Evolutionary conservation across 2,329 filamentous ascomycete genomes (phyloP), one percentile per base, ranked within the genome.

Genomic region (Curvularia sp.): DNA sequence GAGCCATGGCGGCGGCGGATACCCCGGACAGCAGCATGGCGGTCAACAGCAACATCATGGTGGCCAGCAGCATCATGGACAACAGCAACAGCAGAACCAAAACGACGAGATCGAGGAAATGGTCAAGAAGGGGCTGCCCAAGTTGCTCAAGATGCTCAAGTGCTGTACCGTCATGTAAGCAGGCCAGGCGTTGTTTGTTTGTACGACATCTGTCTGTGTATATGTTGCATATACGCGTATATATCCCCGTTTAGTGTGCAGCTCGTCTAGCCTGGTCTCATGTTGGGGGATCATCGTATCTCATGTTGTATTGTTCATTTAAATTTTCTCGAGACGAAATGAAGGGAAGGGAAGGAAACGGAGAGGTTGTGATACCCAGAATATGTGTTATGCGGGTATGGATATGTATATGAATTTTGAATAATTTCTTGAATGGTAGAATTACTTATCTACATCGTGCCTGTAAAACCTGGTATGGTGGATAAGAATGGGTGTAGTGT

Each of bases 111-210:
- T 86, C 52, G 86, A 85, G 66, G 80, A 89, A 67, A 69, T 87
- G 64, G 83, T 88, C 63, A 85, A 85, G 74, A 86, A 86, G 74
- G 72, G 86, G 31, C 71, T 91, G 66, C 84, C 85, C 7, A 85
- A 81, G 74, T 71, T 91, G 35, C 70, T 90, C 63, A 84, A 82
- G 70, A 88, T 88, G 78, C 74, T 92, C 74, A 78, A 81, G 41
- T 93, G 90, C 78, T 93, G 90, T 80, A 80, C 86, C 39, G 85
- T 94, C 69, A 93, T 93, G 90, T 94, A 63, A 61, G 13, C 30
- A 12, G 4, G 30, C 9, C 20, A 43, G 41, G 4, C 12, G 22
- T 12, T 6, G 33, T 35, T 35, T 35, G 33, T 10, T 31, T 31
- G 12, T 31, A 31, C 30, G 13, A 35, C 4, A 35, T 8, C 1